Evolutionary conservation across 495 filamentous ascomycete species (phyloP).

Genomic region (Penicillium desertorum): DNA sequence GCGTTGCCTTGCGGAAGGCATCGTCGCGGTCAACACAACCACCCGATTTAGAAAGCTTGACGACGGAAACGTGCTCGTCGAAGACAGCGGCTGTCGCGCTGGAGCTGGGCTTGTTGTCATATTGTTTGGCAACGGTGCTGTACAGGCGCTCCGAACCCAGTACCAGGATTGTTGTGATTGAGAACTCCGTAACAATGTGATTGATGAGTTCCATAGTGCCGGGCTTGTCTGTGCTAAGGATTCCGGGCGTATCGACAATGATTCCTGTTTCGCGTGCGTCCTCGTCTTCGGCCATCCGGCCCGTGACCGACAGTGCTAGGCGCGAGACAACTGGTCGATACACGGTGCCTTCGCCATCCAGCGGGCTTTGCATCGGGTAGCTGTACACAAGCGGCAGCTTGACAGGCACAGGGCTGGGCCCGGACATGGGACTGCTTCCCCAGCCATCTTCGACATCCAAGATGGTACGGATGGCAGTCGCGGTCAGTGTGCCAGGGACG

Average conservation of each 20-base stretch:
- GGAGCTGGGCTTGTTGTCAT: slow-evolving; percentile 62
- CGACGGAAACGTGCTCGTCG: slow-evolving; percentile 65
- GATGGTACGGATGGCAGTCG: slow-evolving; percentile 76
- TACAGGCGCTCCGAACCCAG: slow-evolving; percentile 81
- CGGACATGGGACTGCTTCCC: slow-evolving; percentile 86
- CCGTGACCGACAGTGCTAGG: slow-evolving; percentile 75
- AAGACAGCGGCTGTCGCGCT: slow-evolving; percentile 44
- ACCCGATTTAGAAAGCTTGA: slow-evolving; percentile 82
- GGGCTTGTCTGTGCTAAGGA: slow-evolving; percentile 58
- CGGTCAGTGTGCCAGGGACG: slow-evolving; percentile 81
- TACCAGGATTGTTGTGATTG: slow-evolving; percentile 76
- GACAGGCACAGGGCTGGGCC: slow-evolving; percentile 81
- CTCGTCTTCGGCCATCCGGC: slow-evolving; percentile 75
- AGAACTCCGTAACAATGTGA: slow-evolving; percentile 86
- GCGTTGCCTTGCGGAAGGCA: slow-evolving; percentile 65
- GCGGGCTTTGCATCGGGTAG: slow-evolving; percentile 69
- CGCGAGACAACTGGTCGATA: slow-evolving; percentile 74
- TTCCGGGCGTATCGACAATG: slow-evolving; percentile 81
- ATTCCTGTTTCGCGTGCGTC: slow-evolving; percentile 69
- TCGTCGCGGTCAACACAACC: slow-evolving; percentile 82
- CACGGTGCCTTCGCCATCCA: slow-evolving; percentile 67
- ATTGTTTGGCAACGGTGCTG: slow-evolving; percentile 72
- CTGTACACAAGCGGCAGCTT: slow-evolving; percentile 93
- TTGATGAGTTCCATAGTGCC: slow-evolving; percentile 70
- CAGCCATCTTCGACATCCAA: slow-evolving; percentile 90